Evolutionary conservation across 331 rosid genomes (phyloP).

Genomic region (Prunus yedoensis): DNA sequence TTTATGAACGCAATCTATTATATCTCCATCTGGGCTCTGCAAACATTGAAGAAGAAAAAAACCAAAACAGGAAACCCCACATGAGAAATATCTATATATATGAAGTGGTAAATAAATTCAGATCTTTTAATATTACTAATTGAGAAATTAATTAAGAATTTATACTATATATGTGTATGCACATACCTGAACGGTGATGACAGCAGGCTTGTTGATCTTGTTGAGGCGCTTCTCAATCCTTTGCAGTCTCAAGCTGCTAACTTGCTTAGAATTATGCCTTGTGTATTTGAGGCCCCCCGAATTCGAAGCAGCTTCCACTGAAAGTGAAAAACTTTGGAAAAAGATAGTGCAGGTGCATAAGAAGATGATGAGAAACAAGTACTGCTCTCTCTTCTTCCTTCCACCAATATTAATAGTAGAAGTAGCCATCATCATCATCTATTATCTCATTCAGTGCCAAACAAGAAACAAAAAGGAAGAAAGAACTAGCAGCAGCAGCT

Average conservation of each 20-base stretch:
- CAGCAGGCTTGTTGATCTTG: constrained; percentile 78
- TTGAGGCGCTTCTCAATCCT: constrained; percentile 78
- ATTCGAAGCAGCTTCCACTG: constrained; percentile 20
- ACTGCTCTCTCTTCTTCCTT: constrained; percentile 23
- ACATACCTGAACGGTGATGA: constrained; percentile 66
- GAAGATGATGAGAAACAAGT: background rate
- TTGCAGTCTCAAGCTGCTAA: constrained; percentile 65
- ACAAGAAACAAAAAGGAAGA: background rate
- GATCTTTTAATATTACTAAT: too few relatives aligned
- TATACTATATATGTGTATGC: background rate
- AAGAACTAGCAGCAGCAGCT: background rate
- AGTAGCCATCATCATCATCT: background rate
- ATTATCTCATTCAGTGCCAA: constrained; percentile 48
- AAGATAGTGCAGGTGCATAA: constrained; percentile 20
- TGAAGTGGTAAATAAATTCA: too few relatives aligned
- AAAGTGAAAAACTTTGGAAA: constrained; percentile 20
- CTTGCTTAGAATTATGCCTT: constrained; percentile 32
- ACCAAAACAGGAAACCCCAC: background rate
- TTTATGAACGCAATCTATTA: constrained; percentile 87
- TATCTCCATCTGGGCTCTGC: constrained; percentile 93
- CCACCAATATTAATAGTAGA: constrained; percentile 11
- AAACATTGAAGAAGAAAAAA: background rate
- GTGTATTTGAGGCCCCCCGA: constrained; percentile 52
- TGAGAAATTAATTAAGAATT: background rate
- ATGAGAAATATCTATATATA: background rate